Percentiles rank a stretch among this genome's conserved stretches.
phyloP scores from a whole-genome alignment of 2,329 filamentous ascomycete genomes.

The Colletotrichum gigasporum region DNA sequence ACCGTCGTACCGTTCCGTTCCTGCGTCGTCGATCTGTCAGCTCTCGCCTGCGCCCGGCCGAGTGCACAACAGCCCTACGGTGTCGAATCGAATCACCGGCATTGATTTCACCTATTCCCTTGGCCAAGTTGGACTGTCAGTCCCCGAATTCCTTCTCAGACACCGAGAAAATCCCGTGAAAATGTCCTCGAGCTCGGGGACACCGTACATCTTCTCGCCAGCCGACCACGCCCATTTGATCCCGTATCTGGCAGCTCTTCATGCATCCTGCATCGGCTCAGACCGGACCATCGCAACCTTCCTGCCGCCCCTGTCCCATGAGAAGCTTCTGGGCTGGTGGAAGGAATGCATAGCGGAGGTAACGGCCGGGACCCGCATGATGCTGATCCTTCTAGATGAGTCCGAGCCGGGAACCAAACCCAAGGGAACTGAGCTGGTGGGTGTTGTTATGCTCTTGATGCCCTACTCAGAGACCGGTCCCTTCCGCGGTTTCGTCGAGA shows the following conservation, averaged over 20 bases:
- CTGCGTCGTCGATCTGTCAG: constrained; percentile 16
- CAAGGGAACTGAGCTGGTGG: constrained; percentile 59
- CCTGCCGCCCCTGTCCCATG: constrained; percentile 65
- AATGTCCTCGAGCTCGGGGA: constrained; percentile 29
- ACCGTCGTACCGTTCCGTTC: background rate
- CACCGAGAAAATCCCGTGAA: background rate
- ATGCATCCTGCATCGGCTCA: constrained; percentile 66
- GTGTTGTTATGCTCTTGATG: constrained; percentile 64
- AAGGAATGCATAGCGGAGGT: constrained; percentile 60
- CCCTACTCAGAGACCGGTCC: constrained; percentile 64
- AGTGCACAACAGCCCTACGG: background rate
- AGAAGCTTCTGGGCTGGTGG: constrained; percentile 68
- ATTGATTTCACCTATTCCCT: background rate
- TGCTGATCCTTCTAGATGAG: constrained; percentile 61
- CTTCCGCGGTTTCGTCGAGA: constrained; percentile 65
- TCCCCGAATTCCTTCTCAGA: background rate
- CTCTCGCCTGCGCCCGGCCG: background rate
- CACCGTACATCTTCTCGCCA: constrained; percentile 50
- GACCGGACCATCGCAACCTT: constrained; percentile 68
- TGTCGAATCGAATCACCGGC: background rate
- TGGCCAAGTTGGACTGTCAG: background rate
- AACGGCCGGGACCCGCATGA: constrained; percentile 54
- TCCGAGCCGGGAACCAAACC: constrained; percentile 43
- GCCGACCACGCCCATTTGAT: constrained; percentile 60
- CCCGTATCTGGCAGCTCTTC: constrained; percentile 65